Conservation (phyloP, 768 basidiomycete genomes). For the Tulasnella sp. region DNA sequence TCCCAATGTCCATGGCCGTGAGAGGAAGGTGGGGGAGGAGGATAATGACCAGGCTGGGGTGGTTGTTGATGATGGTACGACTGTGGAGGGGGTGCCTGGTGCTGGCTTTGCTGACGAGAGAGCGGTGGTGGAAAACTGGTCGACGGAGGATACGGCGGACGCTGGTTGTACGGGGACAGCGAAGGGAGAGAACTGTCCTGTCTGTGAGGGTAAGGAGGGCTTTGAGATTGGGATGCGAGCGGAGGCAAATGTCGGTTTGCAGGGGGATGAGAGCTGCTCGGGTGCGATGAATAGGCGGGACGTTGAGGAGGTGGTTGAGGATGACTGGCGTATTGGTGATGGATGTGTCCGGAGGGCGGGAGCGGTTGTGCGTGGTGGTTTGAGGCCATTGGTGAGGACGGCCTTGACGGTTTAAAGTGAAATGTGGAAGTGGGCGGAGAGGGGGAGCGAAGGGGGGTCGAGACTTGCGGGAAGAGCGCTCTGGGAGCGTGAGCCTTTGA, state of each 20-base stretch:
- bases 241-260: not conserved
- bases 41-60: not conserved
- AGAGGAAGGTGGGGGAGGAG: constrained; percentile 10
- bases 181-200: constrained; percentile 3
- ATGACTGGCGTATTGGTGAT: not conserved
- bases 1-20: constrained; percentile 17
- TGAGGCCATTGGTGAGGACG: not conserved
- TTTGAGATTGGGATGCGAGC: not conserved
- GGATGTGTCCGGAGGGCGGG: constrained; percentile 1
- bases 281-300: not conserved
- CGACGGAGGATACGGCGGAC: not conserved
- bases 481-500: not conserved
- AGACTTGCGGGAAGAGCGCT: not conserved
- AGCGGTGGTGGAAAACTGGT: constrained; percentile 7
- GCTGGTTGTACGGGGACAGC: not conserved
- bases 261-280: not conserved
- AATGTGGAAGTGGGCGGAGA: not conserved
- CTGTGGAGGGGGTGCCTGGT: not conserved
- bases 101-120: not conserved
- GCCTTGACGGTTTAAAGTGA: not conserved
- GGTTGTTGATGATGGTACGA: constrained; percentile 18
- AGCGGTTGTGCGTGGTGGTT: constrained; percentile 13
- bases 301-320: not conserved
- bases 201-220: not conserved
- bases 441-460: not conserved